A percentile compares a stretch with the other conserved stretches of the same genome.
phyloP scores from a whole-genome alignment of 2,329 filamentous ascomycete species.

The Curvularia sp. region DNA sequence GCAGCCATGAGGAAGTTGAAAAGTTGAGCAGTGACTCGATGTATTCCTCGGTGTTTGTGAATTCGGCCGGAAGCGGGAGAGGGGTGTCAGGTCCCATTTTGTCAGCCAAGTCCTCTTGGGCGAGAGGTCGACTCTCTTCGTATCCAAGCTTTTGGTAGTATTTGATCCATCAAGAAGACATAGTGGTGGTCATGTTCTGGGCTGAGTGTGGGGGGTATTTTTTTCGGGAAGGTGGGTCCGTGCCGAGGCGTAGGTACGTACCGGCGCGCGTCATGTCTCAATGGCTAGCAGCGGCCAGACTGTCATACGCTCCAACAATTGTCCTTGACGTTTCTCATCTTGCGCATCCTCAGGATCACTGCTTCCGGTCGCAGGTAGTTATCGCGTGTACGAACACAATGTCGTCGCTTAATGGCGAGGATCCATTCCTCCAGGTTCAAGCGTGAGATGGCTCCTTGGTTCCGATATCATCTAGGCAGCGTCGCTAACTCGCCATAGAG shows the following conservation, averaged over 20 bases:
- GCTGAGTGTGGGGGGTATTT: constrained; percentile 23
- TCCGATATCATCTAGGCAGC: constrained; percentile 12
- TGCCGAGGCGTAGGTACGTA: constrained; percentile 17
- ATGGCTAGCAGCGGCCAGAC: constrained; percentile 13
- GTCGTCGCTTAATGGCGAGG: constrained; percentile 50
- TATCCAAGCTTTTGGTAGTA: constrained; percentile 1
- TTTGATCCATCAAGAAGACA: constrained; percentile 15
- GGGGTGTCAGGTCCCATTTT: constrained; percentile 58
- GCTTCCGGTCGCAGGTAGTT: not conserved
- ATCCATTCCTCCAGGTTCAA: constrained; percentile 61
- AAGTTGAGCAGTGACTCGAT: constrained; percentile 80
- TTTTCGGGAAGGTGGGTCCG: constrained; percentile 28
- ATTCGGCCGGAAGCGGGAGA: constrained; percentile 75
- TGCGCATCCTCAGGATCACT: not conserved
- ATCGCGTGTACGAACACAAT: constrained; percentile 41
- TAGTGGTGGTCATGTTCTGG: constrained; percentile 17
- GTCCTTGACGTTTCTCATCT: constrained; percentile 3
- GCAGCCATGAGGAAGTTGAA: constrained; percentile 73
- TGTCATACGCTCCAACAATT: constrained; percentile 18
- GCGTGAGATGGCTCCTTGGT: constrained; percentile 41
- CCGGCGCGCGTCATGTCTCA: constrained; percentile 18
- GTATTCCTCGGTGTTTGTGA: constrained; percentile 76
- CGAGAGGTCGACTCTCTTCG: not conserved
- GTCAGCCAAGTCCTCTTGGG: constrained; percentile 22
- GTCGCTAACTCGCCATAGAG: constrained; percentile 62